phyloP scores from a whole-genome alignment of 306 rosid species.

The Hippophae rhamnoides region DNA sequence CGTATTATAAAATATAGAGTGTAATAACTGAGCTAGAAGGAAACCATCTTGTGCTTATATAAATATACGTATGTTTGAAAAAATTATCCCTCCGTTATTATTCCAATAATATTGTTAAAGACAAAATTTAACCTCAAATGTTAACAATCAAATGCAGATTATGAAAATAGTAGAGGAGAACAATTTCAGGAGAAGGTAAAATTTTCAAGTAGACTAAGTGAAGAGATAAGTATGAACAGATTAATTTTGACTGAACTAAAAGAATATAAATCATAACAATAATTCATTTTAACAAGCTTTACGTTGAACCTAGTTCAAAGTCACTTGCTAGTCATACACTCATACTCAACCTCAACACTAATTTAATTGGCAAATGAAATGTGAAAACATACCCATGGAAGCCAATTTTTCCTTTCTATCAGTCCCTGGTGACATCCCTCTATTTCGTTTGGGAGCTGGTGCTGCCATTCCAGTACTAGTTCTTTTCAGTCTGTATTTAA shows the following conservation, averaged over 20 bases:
- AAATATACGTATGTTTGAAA: too few relatives aligned
- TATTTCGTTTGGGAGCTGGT: slow-evolving; percentile 52
- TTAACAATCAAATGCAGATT: too few relatives aligned
- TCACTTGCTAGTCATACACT: neutral
- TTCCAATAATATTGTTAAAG: too few relatives aligned
- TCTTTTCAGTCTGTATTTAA: slow-evolving; percentile 82
- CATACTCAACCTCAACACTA: slow-evolving; percentile 5
- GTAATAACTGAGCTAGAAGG: too few relatives aligned
- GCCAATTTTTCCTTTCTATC: slow-evolving; percentile 83
- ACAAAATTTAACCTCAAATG: too few relatives aligned
- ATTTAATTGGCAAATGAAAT: slow-evolving; percentile 5
- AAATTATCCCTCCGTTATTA: too few relatives aligned
- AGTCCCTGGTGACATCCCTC: slow-evolving; percentile 83
- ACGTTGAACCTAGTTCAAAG: slow-evolving; percentile 6
- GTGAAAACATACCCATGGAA: slow-evolving; percentile 47
- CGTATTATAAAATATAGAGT: too few relatives aligned
- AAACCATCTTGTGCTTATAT: too few relatives aligned
- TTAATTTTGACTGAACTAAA: neutral
- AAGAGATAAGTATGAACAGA: neutral
- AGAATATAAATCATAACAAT: neutral
- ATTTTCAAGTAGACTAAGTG: too few relatives aligned
- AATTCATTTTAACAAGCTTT: neutral
- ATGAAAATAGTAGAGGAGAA: too few relatives aligned
- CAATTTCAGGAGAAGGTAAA: too few relatives aligned
- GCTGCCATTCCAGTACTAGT: slow-evolving; percentile 32